Evolutionary conservation across 176 grass and related monocot genomes (phyloP), one percentile per base, ranked within the genome.

Genomic region (Typha latifolia): DNA sequence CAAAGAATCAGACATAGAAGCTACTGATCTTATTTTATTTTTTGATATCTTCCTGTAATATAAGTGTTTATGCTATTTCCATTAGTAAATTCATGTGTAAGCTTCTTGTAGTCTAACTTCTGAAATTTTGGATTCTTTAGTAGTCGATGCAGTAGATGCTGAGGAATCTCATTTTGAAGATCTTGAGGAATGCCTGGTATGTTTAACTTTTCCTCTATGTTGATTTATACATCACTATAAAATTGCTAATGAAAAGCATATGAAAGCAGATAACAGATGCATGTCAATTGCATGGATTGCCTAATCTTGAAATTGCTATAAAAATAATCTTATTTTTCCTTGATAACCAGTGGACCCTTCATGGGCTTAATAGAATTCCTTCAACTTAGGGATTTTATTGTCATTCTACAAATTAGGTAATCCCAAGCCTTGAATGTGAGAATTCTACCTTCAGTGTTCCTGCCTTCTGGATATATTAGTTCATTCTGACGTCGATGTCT

Each of bases 171-270:
- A 73, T 26, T 61, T 80, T 52, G 94, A 92, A 82, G 85, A 92
- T 92, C 34, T 97, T 81, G 94, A 92, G 70, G 81, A 20, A 71
- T 92, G 85, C 48, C 74, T 97, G 89, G 94, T 97, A 86, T 49
- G 67, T 49, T 9, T 69, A 12, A 61, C 21, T 71, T 49, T 77
- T 26, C 12, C 70, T 19, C 62, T 74, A 29, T 62, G 47, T 14
- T 56, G 31, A 6, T 34, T 8, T 20, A 29, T 15, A 21, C 53
- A 59, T 59, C 7, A 59, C 20, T 59, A 43, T 19, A 21, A 18
- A 57, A 20, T 57, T 57, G 52, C 7, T 19, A 59, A 16, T 59
- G 37, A 10, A 43, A 43, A 43, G 37, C 37, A 43, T 43, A 9
- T 43, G 37, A 43, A 43, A 1, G 8, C 37, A 43, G 27, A 29